Base-by-base conservation (phyloP, 345 rosid genomes). In the Citrus glauca region DNA sequence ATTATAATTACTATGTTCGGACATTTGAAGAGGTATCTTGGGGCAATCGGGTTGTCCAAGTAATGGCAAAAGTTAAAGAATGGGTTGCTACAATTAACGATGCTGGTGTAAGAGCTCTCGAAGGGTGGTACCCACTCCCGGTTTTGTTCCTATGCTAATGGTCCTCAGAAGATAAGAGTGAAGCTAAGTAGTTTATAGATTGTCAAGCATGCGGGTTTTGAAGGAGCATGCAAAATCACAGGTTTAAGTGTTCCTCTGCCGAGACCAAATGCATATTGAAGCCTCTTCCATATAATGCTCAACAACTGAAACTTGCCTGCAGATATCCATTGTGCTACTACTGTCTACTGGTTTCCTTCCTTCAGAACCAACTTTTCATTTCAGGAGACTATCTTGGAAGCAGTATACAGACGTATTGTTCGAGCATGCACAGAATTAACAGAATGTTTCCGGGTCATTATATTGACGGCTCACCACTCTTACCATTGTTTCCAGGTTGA, bases 401-500 rank as follows among this genome's bases (percentile, higher is more conserved):
- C 94, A 27, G 72, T 95, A 72, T 92, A 92, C 84, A 86, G 77
- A 74, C 92, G 97, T 71, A 92, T 95, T 81, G 9, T 90, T 59
- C 87, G 45, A 82, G 99, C 97, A 55, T 85, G 91, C 76, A 85
- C 90, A 77, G 96, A 45, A 45, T 45, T 13, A 91, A 81, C 74
- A 87, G 33, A 84, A 61, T 80, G 89, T 77, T 93, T 95, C 72
- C 86, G 96, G 53, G 94, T 95, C 72, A 38, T 38, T 38, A 8
- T 38, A 38, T 38, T 9, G 42, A 38, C 42, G 90, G 91, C 84
- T 64, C 92, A 76, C 99, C 99, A 2, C 96, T 95, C 78, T 77
- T 88, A 73, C 97, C 99, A 73, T 3, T 98, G 97, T 64, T 95
- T 95, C 88, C 98, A 93, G 96, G 98, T 92, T 75, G 27, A 33